Conservation (phyloP, 148 eudicot species). For the Persicaria maculosa region DNA sequence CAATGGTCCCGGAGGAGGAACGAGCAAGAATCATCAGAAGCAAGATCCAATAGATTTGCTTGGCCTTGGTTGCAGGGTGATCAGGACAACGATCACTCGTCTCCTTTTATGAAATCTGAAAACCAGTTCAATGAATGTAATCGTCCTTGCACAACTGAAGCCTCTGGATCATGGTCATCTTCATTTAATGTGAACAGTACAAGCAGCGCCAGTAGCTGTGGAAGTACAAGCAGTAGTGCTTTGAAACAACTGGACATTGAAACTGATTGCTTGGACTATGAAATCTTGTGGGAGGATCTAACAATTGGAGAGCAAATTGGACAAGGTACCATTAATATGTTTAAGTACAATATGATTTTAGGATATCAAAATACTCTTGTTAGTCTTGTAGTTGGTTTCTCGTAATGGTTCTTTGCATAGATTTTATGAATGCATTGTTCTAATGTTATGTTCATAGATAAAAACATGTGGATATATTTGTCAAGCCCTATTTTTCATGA, state of each 20-base stretch:
- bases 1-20: constrained; percentile 86
- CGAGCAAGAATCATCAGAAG: constrained; percentile 47
- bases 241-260: constrained; percentile 69
- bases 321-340: constrained; percentile 47
- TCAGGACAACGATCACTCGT: constrained; percentile 44
- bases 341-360: neutral
- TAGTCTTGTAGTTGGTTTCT: neutral
- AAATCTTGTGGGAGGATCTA: constrained; percentile 96
- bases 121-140: constrained; percentile 33
- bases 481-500: neutral
- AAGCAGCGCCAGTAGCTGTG: constrained; percentile 87
- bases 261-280: constrained; percentile 72
- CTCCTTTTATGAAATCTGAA: constrained; percentile 37
- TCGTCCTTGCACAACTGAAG: constrained; percentile 47
- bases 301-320: constrained; percentile 93
- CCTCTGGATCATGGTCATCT: constrained; percentile 80
- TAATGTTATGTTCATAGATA: neutral
- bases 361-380: neutral
- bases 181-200: constrained; percentile 62
- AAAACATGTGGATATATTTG: neutral
- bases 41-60: constrained; percentile 41
- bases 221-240: constrained; percentile 74
- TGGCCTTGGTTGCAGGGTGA: constrained; percentile 65
- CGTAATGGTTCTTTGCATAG: neutral
- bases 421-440: neutral